These are phyloP conservation scores for Elaeis oleifera DNA, from an alignment of 202 grass and related monocot species.

Conservation along the genomic window DNA sequence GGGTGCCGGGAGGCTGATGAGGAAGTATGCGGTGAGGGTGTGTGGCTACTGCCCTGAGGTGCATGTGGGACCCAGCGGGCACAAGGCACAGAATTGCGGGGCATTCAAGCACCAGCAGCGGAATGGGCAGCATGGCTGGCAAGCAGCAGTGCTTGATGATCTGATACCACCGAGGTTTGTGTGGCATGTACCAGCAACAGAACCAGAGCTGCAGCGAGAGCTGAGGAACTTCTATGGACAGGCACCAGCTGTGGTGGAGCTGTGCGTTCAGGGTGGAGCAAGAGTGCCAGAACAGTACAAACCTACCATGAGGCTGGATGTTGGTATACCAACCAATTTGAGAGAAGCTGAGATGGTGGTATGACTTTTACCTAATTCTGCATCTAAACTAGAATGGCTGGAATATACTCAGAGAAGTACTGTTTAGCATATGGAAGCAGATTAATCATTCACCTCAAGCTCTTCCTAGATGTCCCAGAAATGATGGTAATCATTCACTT, in stretches of 20 bases:
- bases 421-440: too few relatives aligned
- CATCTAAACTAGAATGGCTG: too few relatives aligned
- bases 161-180: constrained; percentile 78
- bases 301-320: constrained; percentile 76
- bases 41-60: constrained; percentile 94
- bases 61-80: constrained; percentile 66
- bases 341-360: constrained; percentile 93
- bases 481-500: too few relatives aligned
- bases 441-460: too few relatives aligned
- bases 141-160: constrained; percentile 68
- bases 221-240: constrained; percentile 93
- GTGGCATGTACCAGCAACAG: constrained; percentile 82
- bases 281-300: constrained; percentile 77
- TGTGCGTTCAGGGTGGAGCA: constrained; percentile 58
- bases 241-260: constrained; percentile 82
- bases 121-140: constrained; percentile 96
- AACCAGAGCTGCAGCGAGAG: constrained; percentile 58
- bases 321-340: constrained; percentile 73
- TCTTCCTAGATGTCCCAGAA: too few relatives aligned
- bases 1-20: constrained; percentile 72
- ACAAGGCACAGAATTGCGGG: constrained; percentile 90
- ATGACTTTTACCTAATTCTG: constrained; percentile 14
- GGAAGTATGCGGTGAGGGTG: constrained; percentile 69
- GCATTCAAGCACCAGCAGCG: constrained; percentile 96
- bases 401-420: too few relatives aligned